Evolutionary conservation across 768 basidiomycete genomes (phyloP).

Genomic region (Krasilnikovozyma curviuscula): DNA sequence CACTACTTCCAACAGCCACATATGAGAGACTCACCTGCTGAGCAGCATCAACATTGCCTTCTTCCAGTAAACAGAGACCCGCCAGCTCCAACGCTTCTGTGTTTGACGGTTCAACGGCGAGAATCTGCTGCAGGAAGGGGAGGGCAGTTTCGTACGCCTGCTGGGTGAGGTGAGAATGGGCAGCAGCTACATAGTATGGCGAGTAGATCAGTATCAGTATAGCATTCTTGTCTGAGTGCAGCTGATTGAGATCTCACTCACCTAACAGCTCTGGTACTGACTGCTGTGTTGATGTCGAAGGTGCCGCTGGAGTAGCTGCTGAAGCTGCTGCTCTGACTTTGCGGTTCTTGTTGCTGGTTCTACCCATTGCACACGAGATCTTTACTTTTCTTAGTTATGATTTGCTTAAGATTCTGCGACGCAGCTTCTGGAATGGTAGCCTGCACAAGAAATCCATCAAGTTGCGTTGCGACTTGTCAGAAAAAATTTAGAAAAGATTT

Average conservation of each 20-base stretch:
- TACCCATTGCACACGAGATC: no score
- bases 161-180: conserved; percentile 10
- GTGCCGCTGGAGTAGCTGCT: background rate
- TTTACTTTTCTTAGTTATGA: no score
- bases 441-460: no score
- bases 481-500: no score
- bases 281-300: background rate
- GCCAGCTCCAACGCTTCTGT: conserved; percentile 7
- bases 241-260: background rate
- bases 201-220: background rate
- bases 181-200: background rate
- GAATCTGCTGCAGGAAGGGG: conserved; percentile 1
- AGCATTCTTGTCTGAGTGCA: background rate
- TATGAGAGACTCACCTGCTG: background rate
- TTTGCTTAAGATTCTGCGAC: no score
- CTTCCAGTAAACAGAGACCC: conserved; percentile 8
- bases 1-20: background rate
- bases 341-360: no score
- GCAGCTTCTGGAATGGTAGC: no score
- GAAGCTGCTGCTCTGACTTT: background rate
- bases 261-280: background rate
- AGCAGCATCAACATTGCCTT: conserved; percentile 7
- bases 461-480: no score
- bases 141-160: conserved; percentile 8
- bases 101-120: conserved; percentile 1